Conservation (phyloP, 208 protist genomes). For the Crithidia brevicula region DNA sequence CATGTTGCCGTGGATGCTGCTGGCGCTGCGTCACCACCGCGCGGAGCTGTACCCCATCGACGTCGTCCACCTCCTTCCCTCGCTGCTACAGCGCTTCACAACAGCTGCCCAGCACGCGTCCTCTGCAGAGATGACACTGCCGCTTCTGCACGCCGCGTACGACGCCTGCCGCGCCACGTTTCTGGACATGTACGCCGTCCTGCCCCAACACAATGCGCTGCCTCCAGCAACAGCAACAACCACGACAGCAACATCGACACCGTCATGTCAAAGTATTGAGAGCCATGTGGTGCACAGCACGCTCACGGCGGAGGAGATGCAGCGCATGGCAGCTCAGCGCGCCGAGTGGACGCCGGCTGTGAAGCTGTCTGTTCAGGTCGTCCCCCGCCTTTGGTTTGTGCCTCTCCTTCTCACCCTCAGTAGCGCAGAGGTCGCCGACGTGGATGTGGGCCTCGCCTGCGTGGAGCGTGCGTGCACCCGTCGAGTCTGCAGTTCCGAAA, state of each 20-base stretch:
- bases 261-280: no score
- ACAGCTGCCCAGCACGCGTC: no score
- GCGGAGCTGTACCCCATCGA: conserved; percentile 78
- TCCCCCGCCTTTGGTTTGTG: conserved; percentile 57
- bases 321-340: conserved; percentile 22
- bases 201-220: background rate
- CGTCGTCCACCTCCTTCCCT: conserved; percentile 58
- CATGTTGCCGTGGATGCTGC: conserved; percentile 65
- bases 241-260: background rate
- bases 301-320: conserved; percentile 6
- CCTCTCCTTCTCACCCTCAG: conserved; percentile 55
- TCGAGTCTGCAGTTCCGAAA: conserved; percentile 32
- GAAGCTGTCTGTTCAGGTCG: conserved; percentile 45
- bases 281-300: background rate
- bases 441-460: conserved; percentile 47
- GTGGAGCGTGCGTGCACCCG: conserved; percentile 44
- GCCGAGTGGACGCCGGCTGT: conserved; percentile 54
- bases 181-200: conserved; percentile 64
- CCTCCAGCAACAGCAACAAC: background rate
- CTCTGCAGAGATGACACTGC: no score
- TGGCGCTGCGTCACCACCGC: conserved; percentile 34
- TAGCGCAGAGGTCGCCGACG: conserved; percentile 44
- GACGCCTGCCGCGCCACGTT: conserved; percentile 74
- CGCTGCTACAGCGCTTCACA: conserved; percentile 43
- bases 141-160: conserved; percentile 63